These are phyloP conservation scores for Rubia tinctorum DNA, from an alignment of 305 asterid species.

Conservation along the genomic window DNA sequence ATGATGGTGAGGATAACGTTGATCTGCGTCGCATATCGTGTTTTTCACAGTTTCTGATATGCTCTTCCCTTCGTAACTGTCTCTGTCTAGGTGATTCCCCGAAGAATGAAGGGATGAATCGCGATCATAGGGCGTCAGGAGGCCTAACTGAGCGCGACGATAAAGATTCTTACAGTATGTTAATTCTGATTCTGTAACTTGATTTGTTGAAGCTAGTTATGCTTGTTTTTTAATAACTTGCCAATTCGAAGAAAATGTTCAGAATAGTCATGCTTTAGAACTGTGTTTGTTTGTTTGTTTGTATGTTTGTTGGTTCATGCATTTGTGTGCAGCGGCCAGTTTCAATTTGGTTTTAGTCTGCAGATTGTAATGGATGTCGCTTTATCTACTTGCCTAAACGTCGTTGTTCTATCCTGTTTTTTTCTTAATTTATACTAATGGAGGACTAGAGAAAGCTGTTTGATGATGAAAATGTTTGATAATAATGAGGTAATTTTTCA, in stretches of 20 bases:
- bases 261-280: not conserved
- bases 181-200: conserved; percentile 1
- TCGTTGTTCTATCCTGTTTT: not conserved
- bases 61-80: not conserved
- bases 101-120: conserved; percentile 17
- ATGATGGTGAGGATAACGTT: conserved; percentile 51
- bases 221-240: not conserved
- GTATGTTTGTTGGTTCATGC: not conserved
- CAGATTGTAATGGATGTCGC: not conserved
- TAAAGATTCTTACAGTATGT: conserved; percentile 39
- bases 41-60: not conserved
- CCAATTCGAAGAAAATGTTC: not conserved
- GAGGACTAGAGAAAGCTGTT: not conserved
- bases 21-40: not conserved
- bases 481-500: conserved; percentile 24
- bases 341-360: not conserved
- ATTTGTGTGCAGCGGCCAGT: not conserved
- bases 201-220: not conserved
- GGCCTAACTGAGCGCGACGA: conserved; percentile 37
- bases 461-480: not conserved
- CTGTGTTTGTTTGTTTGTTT: not conserved
- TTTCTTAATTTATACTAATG: not conserved
- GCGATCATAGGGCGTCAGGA: conserved; percentile 33
- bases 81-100: conserved; percentile 20
- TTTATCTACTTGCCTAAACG: not conserved